Percentiles rank a stretch among this genome's conserved stretches.
Evolutionary conservation across 2,329 filamentous ascomycete genomes (phyloP).

Genomic region (Fusarium pseudograminearum): DNA sequence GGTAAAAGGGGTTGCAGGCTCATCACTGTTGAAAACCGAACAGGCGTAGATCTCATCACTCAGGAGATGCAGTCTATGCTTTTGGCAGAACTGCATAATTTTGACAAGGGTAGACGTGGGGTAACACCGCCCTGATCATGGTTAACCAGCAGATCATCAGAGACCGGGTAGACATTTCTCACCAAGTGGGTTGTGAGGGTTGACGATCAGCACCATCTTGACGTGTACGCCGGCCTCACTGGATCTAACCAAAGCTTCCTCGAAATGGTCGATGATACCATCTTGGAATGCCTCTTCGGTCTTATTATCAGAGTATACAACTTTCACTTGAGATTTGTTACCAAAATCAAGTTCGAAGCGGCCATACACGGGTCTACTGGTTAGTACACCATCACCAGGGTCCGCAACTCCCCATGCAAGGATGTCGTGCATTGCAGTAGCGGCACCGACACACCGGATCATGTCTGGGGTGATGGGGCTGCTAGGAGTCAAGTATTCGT

Average conservation of each 20-base stretch:
- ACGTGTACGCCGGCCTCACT: conserved; percentile 55
- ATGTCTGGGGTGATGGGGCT: conserved; percentile 47
- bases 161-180: conserved; percentile 23
- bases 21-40: conserved; percentile 58
- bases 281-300: conserved; percentile 60
- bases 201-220: conserved; percentile 63
- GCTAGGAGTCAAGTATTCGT: conserved; percentile 53
- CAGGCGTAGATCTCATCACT: conserved; percentile 70
- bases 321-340: conserved; percentile 55
- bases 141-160: background rate
- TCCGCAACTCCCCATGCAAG: conserved; percentile 56
- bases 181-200: conserved; percentile 66
- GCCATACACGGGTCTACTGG: conserved; percentile 59
- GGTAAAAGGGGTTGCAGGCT: conserved; percentile 56
- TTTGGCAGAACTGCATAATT: conserved; percentile 63
- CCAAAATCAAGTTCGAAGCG: conserved; percentile 63
- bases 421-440: conserved; percentile 56
- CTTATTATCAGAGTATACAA: conserved; percentile 60
- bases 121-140: conserved; percentile 57
- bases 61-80: conserved; percentile 64
- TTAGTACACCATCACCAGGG: conserved; percentile 55
- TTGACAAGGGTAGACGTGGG: conserved; percentile 56
- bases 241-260: conserved; percentile 55
- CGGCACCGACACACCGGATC: conserved; percentile 52
- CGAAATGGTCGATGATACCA: conserved; percentile 58